A percentile compares a stretch with the other conserved stretches of the same genome.
These are phyloP conservation scores for Melanopsichium pennsylvanicum DNA, from an alignment of 1,284 basidiomycete genomes.

Conservation along the genomic window DNA sequence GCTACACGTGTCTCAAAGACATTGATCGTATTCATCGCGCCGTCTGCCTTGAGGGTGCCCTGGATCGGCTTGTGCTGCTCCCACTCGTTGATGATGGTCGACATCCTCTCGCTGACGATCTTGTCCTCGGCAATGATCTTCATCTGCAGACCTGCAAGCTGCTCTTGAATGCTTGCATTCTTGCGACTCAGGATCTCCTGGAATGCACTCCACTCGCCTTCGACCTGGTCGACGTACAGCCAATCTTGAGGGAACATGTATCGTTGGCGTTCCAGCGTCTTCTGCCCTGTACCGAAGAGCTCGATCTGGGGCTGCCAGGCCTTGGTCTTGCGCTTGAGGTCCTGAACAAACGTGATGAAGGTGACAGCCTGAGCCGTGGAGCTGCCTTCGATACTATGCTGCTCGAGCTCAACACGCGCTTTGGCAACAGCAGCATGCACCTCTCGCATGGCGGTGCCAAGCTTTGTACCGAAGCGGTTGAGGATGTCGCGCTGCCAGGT, in stretches of 20 bases:
- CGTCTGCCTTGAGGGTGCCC: slow-evolving; percentile 92
- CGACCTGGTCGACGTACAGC: slow-evolving; percentile 96
- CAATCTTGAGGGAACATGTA: slow-evolving; percentile 97
- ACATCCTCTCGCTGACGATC: slow-evolving; percentile 76
- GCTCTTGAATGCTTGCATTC: slow-evolving; percentile 97
- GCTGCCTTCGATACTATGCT: slow-evolving; percentile 74
- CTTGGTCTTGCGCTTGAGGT: slow-evolving; percentile 94
- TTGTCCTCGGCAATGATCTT: slow-evolving; percentile 99
- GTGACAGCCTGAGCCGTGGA: slow-evolving; percentile 94
- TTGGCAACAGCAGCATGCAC: slow-evolving; percentile 91
- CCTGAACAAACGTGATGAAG: slow-evolving; percentile 98
- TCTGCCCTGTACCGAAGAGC: slow-evolving; percentile 90
- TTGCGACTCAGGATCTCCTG: slow-evolving; percentile 97
- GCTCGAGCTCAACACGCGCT: slow-evolving; percentile 91
- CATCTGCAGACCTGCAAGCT: slow-evolving; percentile 91
- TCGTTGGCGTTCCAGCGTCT: slow-evolving; percentile 93
- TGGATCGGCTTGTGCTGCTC: slow-evolving; percentile 94
- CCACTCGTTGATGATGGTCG: slow-evolving; percentile 88
- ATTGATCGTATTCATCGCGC: slow-evolving; percentile 92
- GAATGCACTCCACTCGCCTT: slow-evolving; percentile 97
- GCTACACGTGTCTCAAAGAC: slow-evolving; percentile 89
- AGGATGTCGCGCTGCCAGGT: slow-evolving; percentile 96
- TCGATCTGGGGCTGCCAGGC: slow-evolving; percentile 98
- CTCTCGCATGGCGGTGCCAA: slow-evolving; percentile 93
- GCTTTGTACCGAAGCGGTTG: slow-evolving; percentile 86